These are phyloP conservation scores for Trametes meyenii DNA, from an alignment of 768 basidiomycete genomes.

Conservation along the genomic window DNA sequence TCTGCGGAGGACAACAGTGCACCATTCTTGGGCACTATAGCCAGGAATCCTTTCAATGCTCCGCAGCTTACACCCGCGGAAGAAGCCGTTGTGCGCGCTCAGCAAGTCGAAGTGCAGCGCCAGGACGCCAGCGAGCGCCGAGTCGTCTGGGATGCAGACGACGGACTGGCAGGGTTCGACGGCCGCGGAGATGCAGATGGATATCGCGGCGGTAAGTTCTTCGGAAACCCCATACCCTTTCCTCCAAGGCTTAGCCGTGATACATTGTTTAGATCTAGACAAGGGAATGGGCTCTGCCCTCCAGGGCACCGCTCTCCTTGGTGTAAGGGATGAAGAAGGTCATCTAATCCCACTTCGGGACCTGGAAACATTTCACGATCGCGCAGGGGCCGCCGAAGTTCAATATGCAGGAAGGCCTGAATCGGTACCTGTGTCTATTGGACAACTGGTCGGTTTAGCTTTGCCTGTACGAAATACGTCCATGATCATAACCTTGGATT, in stretches of 20 bases:
- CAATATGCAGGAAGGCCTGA: slow-evolving; percentile 56
- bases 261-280: too few relatives aligned
- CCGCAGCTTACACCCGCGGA: slow-evolving; percentile 57
- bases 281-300: too few relatives aligned
- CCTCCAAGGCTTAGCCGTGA: too few relatives aligned
- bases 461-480: background rate
- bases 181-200: slow-evolving; percentile 52
- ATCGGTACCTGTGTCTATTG: slow-evolving; percentile 53
- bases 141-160: slow-evolving; percentile 68
- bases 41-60: slow-evolving; percentile 28
- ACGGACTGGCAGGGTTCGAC: slow-evolving; percentile 48
- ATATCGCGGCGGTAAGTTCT: background rate
- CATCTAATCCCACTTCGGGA: slow-evolving; percentile 47
- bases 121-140: slow-evolving; percentile 64
- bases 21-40: slow-evolving; percentile 51
- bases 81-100: slow-evolving; percentile 53
- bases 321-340: slow-evolving; percentile 60
- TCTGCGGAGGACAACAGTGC: slow-evolving; percentile 62
- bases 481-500: background rate
- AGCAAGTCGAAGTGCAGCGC: slow-evolving; percentile 61
- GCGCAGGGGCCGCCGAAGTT: slow-evolving; percentile 36
- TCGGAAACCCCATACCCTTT: too few relatives aligned
- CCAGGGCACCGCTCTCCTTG: slow-evolving; percentile 48
- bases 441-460: slow-evolving; percentile 52
- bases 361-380: slow-evolving; percentile 33